These are phyloP conservation scores for Trichoderma sp. DNA, from an alignment of 2,329 filamentous ascomycete species.

Conservation along the genomic window DNA sequence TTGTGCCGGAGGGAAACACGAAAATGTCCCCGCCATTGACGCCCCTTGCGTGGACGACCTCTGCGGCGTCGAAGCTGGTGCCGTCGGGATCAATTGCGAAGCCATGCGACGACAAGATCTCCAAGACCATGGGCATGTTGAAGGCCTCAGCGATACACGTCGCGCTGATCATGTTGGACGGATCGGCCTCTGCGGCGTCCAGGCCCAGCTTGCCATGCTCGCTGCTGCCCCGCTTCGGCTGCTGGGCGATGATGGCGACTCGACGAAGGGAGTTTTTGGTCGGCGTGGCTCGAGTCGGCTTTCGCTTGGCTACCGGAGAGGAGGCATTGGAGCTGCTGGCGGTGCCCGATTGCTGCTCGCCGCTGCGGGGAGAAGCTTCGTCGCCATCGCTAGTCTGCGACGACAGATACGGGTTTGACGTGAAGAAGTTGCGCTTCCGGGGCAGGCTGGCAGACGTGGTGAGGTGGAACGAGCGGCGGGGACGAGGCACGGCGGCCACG, in stretches of 20 bases:
- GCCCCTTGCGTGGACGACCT: slow-evolving; percentile 65
- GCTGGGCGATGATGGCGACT: slow-evolving; percentile 84
- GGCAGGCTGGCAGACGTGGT: slow-evolving; percentile 50
- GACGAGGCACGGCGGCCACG: slow-evolving; percentile 35
- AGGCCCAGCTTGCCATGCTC: slow-evolving; percentile 40
- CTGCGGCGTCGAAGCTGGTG: slow-evolving; percentile 62
- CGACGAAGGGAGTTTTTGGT: slow-evolving; percentile 77
- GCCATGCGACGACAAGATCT: slow-evolving; percentile 61
- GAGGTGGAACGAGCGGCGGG: slow-evolving; percentile 51
- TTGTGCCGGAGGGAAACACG: slow-evolving; percentile 90
- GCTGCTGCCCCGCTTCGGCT: slow-evolving; percentile 43
- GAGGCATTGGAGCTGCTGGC: slow-evolving; percentile 15
- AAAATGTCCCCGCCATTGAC: slow-evolving; percentile 82
- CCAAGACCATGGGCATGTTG: slow-evolving; percentile 63
- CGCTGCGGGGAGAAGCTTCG: slow-evolving; percentile 28
- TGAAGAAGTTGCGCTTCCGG: slow-evolving; percentile 66
- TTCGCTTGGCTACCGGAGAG: slow-evolving; percentile 48
- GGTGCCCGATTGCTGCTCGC: slow-evolving; percentile 27
- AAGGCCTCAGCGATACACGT: slow-evolving; percentile 67
- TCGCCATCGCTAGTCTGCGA: slow-evolving; percentile 35
- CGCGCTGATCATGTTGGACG: slow-evolving; percentile 56
- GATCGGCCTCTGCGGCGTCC: slow-evolving; percentile 40
- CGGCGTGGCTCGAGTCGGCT: slow-evolving; percentile 49
- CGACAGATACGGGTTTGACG: slow-evolving; percentile 62
- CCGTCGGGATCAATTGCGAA: slow-evolving; percentile 65